phyloP scores from a whole-genome alignment of 441 rosid genomes.

The Capsella rubella region DNA sequence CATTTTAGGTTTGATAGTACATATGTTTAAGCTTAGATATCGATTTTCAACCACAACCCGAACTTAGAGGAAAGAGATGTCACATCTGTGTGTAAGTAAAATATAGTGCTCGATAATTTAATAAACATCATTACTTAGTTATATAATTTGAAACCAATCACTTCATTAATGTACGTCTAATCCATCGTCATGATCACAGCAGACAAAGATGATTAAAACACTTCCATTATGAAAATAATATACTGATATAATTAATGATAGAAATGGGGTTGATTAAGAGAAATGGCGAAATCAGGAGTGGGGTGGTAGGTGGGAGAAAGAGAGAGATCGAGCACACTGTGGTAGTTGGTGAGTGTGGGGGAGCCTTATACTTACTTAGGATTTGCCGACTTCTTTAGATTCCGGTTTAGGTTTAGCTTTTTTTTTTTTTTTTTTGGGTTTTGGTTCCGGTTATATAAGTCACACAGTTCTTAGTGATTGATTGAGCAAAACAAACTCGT shows the following conservation, averaged over 20 bases:
- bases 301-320: conserved; percentile 46
- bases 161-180: not conserved
- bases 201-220: conserved; percentile 17
- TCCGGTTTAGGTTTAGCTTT: conserved; percentile 10
- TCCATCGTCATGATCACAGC: conserved; percentile 4
- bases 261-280: conserved; percentile 22
- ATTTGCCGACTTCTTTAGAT: conserved; percentile 33
- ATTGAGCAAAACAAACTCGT: conserved; percentile 10
- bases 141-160: conserved; percentile 15
- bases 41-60: conserved; percentile 1
- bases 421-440: not conserved
- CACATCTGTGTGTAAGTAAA: no score
- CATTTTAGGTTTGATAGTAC: conserved; percentile 3
- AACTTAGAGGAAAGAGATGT: no score
- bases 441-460: conserved; percentile 25
- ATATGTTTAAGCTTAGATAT: conserved; percentile 16
- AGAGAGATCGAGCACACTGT: conserved; percentile 30
- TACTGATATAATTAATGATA: not conserved
- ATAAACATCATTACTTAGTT: no score
- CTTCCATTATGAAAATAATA: not conserved
- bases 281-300: conserved; percentile 41
- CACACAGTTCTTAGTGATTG: not conserved
- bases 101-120: no score
- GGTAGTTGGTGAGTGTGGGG: conserved; percentile 33
- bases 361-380: conserved; percentile 31